Evolutionary conservation across 805 yeast species (phyloP), one percentile per base, ranked within the genome.

Genomic region (Lachancea sp.): DNA sequence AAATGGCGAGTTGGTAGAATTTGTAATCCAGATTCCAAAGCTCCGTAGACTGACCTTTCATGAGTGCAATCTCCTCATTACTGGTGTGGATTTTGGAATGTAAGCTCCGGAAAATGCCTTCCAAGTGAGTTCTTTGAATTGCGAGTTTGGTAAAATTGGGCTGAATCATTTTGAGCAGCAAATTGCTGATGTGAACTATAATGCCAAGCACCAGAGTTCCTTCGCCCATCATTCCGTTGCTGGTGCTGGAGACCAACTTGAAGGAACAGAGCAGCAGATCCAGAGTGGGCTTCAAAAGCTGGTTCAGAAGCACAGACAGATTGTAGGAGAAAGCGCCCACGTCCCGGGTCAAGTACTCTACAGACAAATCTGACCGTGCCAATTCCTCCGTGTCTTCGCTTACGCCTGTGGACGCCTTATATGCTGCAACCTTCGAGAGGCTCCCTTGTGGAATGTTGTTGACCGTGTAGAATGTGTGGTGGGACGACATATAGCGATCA

Each of bases 91-190:
- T 70, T 59, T 88, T 82, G 1, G 95, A 81, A 65, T 90, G 97
- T 20, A 83, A 74, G 15, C 84, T 76, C 53, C 95, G 79, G 55
- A 88, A 82, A 58, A 83, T 82, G 49, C 95, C 95, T 63, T 90
- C 97, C 42, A 88, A 70, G 38, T 79, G 75, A 15, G 95, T 89
- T 56, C 81, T 80, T 47, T 79, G 80, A 42, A 85, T 74, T 1
- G 93, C 84, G 39, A 86, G 70, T 58, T 76, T 83, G 13, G 95
- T 90, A 59, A 90, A 90, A 40, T 93, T 93, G 16, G 98, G 98
- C 3, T 95, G 86, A 54, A 89, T 78, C 42, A 85, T 69, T 53
- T 82, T 75, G 54, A 90, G 68, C 33, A 84, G 68, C 22, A 80
- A 72, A 2, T 95, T 87, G 29, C 96, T 86, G 29, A 82, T 65